Base-by-base conservation (phyloP, 164 flowering plant species). In the Santalum album region DNA sequence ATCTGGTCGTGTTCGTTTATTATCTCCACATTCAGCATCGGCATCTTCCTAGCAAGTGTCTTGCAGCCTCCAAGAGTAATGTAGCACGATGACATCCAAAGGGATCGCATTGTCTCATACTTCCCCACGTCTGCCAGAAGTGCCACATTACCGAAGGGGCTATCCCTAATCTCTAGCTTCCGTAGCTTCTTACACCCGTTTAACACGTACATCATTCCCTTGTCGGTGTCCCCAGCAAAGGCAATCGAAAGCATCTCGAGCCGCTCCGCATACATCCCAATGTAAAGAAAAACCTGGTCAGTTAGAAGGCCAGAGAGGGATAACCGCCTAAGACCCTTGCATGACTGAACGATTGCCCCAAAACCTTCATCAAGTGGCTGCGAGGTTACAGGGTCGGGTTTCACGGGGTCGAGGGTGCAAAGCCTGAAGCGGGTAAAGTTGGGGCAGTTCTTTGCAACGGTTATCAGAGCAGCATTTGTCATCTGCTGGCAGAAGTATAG, bases 31-130 rank as follows among this genome's bases (percentile, higher is more conserved):
- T 91, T 91, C 26, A 91, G 73, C 62, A 66, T 73, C 0, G 95
- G 87, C 87, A 75, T 81, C 72, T 77, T 75, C 73, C 59, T 49
- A 0, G 95, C 95, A 35, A 91, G 78, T 1, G 64, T 25, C 72
- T 81, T 84, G 84, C 98, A 91, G 57, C 74, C 98, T 52, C 78
- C 85, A 18, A 79, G 61, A 48, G 88, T 88, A 60, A 91, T 77
- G 55, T 81, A 70, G 35, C 98, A 91, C 62, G 92, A 78, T 55
- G 96, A 88, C 98, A 91, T 88, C 98, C 96, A 91, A 91, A 91
- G 96, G 90, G 96, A 91, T 88, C 96, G 98, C 98, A 91, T 88
- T 88, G 94, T 78, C 57, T 86, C 96, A 70, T 84, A 81, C 96
- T 88, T 88, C 38, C 84, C 86, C 72, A 78, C 75, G 73, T 84